phyloP scores from a whole-genome alignment of 2,329 filamentous ascomycete species.

The Fusarium sp. region DNA sequence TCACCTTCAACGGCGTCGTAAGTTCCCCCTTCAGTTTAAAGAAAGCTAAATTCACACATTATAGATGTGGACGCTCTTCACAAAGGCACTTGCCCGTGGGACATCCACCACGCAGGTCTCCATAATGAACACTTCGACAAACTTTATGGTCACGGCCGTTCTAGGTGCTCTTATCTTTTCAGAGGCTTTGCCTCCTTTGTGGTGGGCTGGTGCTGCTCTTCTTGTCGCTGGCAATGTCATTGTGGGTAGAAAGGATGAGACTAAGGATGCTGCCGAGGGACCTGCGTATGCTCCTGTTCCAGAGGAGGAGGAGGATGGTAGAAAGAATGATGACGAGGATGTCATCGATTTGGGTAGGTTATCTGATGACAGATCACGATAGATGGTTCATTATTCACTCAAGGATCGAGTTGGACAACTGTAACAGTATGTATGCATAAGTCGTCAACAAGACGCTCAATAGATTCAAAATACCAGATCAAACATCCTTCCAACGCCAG shows the following conservation, averaged over 20 bases:
- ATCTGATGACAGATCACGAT: conserved; percentile 32
- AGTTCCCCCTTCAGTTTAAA: conserved; percentile 40
- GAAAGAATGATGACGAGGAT: conserved; percentile 46
- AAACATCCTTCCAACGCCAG: conserved; percentile 35
- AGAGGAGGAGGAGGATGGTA: conserved; percentile 34
- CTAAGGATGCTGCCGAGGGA: conserved; percentile 41
- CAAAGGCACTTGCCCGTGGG: conserved; percentile 75
- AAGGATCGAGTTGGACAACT: background rate
- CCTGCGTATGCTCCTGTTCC: conserved; percentile 46
- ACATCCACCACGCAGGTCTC: conserved; percentile 80
- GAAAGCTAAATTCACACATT: background rate
- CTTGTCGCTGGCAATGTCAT: conserved; percentile 80
- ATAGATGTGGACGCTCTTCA: conserved; percentile 84
- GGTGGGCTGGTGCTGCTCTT: conserved; percentile 77
- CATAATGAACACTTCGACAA: conserved; percentile 82
- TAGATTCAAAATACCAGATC: conserved; percentile 23
- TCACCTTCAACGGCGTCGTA: conserved; percentile 75
- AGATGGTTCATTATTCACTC: background rate
- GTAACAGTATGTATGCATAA: background rate
- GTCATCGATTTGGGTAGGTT: conserved; percentile 48
- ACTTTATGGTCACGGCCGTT: conserved; percentile 80
- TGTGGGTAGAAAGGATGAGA: conserved; percentile 73
- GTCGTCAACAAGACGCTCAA: background rate
- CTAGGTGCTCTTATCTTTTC: conserved; percentile 74
- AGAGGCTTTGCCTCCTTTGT: conserved; percentile 73